These are phyloP conservation scores for Aspergillus sp. DNA, from an alignment of 2,329 filamentous ascomycete genomes.

Conservation along the genomic window DNA sequence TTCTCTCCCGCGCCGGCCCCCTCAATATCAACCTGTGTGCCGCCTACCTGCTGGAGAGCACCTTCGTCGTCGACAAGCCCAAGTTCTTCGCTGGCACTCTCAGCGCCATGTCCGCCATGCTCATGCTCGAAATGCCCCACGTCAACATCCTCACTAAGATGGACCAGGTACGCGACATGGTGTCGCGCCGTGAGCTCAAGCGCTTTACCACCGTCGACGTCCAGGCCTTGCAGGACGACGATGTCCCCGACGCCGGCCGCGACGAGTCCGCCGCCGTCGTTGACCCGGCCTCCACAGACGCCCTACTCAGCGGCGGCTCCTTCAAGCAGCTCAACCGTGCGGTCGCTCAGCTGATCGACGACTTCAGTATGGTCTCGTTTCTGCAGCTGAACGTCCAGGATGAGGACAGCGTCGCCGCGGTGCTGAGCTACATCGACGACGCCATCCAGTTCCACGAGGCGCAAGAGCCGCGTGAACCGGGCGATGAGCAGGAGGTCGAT, in stretches of 20 bases:
- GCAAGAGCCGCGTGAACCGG: conserved; percentile 82
- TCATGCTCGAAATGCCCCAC: conserved; percentile 96
- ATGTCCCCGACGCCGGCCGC: conserved; percentile 34
- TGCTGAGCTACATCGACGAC: conserved; percentile 91
- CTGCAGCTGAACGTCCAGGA: conserved; percentile 84
- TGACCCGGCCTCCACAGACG: conserved; percentile 64
- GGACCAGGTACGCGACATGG: conserved; percentile 89
- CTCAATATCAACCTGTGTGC: conserved; percentile 91
- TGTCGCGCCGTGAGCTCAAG: conserved; percentile 83
- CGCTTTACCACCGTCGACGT: conserved; percentile 86
- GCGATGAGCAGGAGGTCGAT: conserved; percentile 59
- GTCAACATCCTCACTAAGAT: conserved; percentile 97
- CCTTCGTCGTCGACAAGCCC: conserved; percentile 90
- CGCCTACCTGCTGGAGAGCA: conserved; percentile 90
- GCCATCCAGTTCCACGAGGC: conserved; percentile 91
- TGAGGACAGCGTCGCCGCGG: conserved; percentile 82
- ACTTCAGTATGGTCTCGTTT: conserved; percentile 97
- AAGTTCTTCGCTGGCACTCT: conserved; percentile 97
- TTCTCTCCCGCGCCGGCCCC: conserved; percentile 72
- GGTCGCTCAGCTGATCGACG: conserved; percentile 88
- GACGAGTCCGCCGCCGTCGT: conserved; percentile 53
- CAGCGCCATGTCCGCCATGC: conserved; percentile 97
- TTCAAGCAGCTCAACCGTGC: conserved; percentile 83
- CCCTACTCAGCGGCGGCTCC: conserved; percentile 74
- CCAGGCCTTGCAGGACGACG: conserved; percentile 69